These are phyloP conservation scores for Berkeleyomyces basicola DNA, from an alignment of 2,329 filamentous ascomycete species.

Conservation along the genomic window DNA sequence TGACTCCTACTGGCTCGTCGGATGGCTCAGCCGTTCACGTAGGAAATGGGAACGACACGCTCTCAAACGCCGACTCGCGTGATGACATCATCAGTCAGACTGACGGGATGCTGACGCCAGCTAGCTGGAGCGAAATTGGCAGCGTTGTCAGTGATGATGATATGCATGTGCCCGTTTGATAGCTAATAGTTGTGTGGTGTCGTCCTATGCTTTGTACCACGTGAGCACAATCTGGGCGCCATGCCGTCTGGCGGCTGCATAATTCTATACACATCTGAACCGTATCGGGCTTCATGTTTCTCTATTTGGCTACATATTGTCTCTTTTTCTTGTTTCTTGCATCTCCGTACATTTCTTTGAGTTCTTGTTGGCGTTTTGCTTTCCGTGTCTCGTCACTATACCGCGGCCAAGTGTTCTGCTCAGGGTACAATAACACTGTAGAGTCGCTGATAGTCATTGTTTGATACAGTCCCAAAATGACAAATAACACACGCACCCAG, in stretches of 20 bases:
- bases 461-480: background rate
- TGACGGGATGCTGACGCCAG: slow-evolving; percentile 41
- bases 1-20: slow-evolving; percentile 11
- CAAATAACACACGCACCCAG: too few relatives aligned
- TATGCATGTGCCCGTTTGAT: slow-evolving; percentile 19
- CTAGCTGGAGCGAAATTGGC: slow-evolving; percentile 49
- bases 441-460: background rate
- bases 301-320: too few relatives aligned
- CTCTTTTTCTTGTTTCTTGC: too few relatives aligned
- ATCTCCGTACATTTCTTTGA: background rate
- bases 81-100: slow-evolving; percentile 42
- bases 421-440: background rate
- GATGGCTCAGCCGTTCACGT: slow-evolving; percentile 8
- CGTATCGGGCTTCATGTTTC: too few relatives aligned
- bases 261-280: background rate
- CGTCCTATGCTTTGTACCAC: slow-evolving; percentile 5
- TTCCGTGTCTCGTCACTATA: background rate
- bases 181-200: slow-evolving; percentile 16
- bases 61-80: slow-evolving; percentile 37
- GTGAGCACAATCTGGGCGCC: background rate
- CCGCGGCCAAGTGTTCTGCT: background rate
- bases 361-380: background rate
- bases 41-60: slow-evolving; percentile 30
- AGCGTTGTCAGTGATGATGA: slow-evolving; percentile 44
- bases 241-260: background rate